Percentiles rank a stretch among this genome's conserved stretches.
phyloP scores from a whole-genome alignment of 805 yeast genomes.

The Ogataea thermomethanolica region DNA sequence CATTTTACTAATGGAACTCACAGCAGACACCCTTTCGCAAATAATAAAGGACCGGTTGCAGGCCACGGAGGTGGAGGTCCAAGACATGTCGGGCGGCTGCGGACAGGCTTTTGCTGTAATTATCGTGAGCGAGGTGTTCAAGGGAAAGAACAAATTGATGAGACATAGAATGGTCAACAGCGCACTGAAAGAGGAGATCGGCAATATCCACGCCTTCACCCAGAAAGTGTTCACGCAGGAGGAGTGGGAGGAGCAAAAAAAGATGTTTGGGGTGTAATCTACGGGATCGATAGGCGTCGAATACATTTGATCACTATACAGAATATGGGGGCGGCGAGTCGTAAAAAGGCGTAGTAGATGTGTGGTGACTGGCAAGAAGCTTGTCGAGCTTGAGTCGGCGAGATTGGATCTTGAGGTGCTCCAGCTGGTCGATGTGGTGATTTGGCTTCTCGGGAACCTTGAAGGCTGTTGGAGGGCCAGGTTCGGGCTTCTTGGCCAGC shows the following conservation, averaged over 20 bases:
- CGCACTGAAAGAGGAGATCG: slow-evolving; percentile 79
- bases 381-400: slow-evolving; percentile 28
- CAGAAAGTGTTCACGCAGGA: slow-evolving; percentile 84
- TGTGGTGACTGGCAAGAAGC: slow-evolving; percentile 18
- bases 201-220: slow-evolving; percentile 89
- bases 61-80: slow-evolving; percentile 66
- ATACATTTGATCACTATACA: slow-evolving; percentile 9
- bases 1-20: slow-evolving; percentile 21
- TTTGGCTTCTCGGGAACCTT: slow-evolving; percentile 2
- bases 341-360: slow-evolving; percentile 8
- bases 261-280: slow-evolving; percentile 19
- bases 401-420: slow-evolving; percentile 23
- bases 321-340: slow-evolving; percentile 28
- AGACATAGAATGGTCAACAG: slow-evolving; percentile 84
- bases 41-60: slow-evolving; percentile 53
- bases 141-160: slow-evolving; percentile 78
- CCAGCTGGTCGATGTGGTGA: slow-evolving; percentile 26
- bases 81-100: slow-evolving; percentile 88
- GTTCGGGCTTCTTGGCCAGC: slow-evolving; percentile 11
- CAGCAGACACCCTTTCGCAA: slow-evolving; percentile 40
- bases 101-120: slow-evolving; percentile 96
- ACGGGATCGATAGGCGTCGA: slow-evolving; percentile 1
- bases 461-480: slow-evolving; percentile 8
- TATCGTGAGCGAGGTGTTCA: slow-evolving; percentile 68
- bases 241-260: slow-evolving; percentile 66